Evolutionary conservation across 2,329 filamentous ascomycete species (phyloP), one percentile per base, ranked within the genome.

Genomic region (Aureobasidium sp.): DNA sequence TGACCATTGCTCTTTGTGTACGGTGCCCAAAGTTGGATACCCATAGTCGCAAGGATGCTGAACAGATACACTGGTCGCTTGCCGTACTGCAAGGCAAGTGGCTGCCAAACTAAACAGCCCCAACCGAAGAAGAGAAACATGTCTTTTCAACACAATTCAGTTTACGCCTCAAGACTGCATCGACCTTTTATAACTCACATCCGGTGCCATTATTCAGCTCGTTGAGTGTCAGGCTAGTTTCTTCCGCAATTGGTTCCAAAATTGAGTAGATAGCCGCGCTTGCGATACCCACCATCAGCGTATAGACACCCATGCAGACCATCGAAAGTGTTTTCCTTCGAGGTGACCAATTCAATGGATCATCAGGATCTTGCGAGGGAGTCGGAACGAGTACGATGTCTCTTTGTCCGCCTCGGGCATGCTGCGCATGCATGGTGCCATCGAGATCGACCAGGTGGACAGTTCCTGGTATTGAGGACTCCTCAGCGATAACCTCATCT

Each of bases 41-140:
- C 72, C 20, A 77, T 71, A 6, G 74, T 74, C 17, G 73, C 74
- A 3, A 76, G 64, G 2, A 74, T 73, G 1, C 75, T 77, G 37
- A 79, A 67, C 2, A 82, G 68, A 61, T 81, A 82, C 1, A 78
- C 75, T 1, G 75, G 73, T 5, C 80, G 73, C 61, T 80, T 77
- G n/a, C 81, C 81, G 64, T 80, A 82, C 52, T 78, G 77, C 20
- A 82, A 68, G 0, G 81, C 81, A 34, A 83, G 67, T 2, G 81
- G 80, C 65, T 83, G 80, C 77, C 78, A 82, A 46, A 83, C 71
- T 2, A 83, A 68, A 64, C 77, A 76, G 0, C 78, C 79, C 79
- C 79, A 82, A 3, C 80, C 79, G 27, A 81, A 75, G 15, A 79
- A 73, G 34, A 82, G 67, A 65, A 82, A 82, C 78, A 81, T 80